Conservation (phyloP, 106 monocot species). For the Allium fistulosum region DNA sequence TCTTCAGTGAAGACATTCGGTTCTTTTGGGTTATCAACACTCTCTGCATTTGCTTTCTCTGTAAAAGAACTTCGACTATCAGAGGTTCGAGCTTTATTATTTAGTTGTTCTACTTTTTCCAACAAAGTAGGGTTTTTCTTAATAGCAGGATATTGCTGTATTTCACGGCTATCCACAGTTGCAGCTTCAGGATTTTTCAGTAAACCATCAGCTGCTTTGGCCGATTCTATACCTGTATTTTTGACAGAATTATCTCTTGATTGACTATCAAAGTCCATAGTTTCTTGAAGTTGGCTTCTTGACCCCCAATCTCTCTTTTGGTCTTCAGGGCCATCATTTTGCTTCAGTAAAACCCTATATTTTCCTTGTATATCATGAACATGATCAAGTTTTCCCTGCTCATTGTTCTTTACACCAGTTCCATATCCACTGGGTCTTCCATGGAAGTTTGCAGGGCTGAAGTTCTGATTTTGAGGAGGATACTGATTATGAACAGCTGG, state of each 20-base stretch:
- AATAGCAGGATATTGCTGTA: constrained; percentile 19
- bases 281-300: constrained; percentile 6
- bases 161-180: constrained; percentile 2
- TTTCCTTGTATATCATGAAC: constrained; percentile 26
- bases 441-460: constrained; percentile 11
- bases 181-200: constrained; percentile 6
- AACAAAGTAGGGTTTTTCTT: constrained; percentile 52
- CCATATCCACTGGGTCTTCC: constrained; percentile 13
- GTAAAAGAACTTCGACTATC: constrained; percentile 24
- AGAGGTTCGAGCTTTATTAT: constrained; percentile 42
- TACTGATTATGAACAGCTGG: constrained; percentile 17
- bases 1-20: constrained; percentile 1
- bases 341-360: constrained; percentile 53
- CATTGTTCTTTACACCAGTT: constrained; percentile 11
- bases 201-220: constrained; percentile 14
- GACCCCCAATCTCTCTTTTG: constrained; percentile 6
- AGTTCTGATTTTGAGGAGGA: constrained; percentile 14
- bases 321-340: constrained; percentile 32
- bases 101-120: constrained; percentile 54
- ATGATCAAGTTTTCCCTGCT: constrained; percentile 21
- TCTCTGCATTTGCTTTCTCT: constrained; percentile 5
- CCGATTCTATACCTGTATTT: constrained; percentile 3
- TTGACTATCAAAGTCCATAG: constrained; percentile 4
- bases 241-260: neutral
- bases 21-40: no score